These are phyloP conservation scores for Zea luxurians DNA, from an alignment of 176 grass and related monocot species.

Conservation along the genomic window DNA sequence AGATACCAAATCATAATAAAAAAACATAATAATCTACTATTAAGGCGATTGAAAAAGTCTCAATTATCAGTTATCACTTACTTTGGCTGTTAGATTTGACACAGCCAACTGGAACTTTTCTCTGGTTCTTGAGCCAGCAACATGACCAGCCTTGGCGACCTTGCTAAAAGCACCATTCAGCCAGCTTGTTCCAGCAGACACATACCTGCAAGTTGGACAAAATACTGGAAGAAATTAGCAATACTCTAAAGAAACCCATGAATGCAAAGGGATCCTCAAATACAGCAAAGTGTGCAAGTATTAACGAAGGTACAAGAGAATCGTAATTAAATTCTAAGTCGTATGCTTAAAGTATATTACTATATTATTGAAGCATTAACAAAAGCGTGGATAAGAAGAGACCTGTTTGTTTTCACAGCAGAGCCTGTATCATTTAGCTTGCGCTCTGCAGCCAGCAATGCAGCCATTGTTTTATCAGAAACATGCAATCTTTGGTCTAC, in stretches of 20 bases:
- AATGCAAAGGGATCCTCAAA: neutral
- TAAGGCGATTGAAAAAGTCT: too few relatives aligned
- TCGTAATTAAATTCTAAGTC: constrained; percentile 10
- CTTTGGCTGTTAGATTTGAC: constrained; percentile 83
- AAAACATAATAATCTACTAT: too few relatives aligned
- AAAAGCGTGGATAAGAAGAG: too few relatives aligned
- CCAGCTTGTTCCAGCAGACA: constrained; percentile 92
- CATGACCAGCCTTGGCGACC: constrained; percentile 75
- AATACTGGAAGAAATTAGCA: constrained; percentile 26
- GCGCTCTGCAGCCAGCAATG: too few relatives aligned
- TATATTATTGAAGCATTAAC: too few relatives aligned
- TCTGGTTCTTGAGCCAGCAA: constrained; percentile 83
- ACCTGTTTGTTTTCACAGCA: too few relatives aligned
- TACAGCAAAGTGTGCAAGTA: neutral
- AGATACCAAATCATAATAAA: too few relatives aligned
- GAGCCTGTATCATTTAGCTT: too few relatives aligned
- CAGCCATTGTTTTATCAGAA: too few relatives aligned
- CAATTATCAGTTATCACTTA: constrained; percentile 43
- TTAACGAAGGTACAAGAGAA: neutral
- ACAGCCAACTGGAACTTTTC: constrained; percentile 96
- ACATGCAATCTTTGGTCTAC: too few relatives aligned
- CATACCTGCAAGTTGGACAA: constrained; percentile 65
- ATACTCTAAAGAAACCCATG: neutral
- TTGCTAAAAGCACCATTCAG: constrained; percentile 91
- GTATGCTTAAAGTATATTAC: constrained; percentile 5